phyloP scores from a whole-genome alignment of 2,329 filamentous ascomycete species.

The Ramichloridium luteum region DNA sequence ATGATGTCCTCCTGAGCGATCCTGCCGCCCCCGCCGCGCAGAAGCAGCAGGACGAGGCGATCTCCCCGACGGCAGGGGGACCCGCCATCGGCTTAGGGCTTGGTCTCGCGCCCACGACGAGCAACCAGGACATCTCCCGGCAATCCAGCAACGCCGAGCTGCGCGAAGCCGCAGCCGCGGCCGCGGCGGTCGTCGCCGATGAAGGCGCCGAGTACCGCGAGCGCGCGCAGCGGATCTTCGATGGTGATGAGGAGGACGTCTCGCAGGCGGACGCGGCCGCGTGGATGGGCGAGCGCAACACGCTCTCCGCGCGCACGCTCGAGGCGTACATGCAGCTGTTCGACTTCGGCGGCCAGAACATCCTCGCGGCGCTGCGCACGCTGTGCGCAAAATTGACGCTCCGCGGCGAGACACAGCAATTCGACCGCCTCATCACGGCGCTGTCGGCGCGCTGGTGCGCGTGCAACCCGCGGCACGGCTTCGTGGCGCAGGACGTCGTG shows the following conservation, averaged over 20 bases:
- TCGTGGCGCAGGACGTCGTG: slow-evolving; percentile 85
- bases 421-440: slow-evolving; percentile 83
- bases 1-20: no score
- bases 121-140: no score
- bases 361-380: slow-evolving; percentile 64
- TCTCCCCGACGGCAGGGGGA: not conserved
- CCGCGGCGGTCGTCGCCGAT: slow-evolving; percentile 13
- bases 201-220: slow-evolving; percentile 52
- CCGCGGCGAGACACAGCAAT: slow-evolving; percentile 88
- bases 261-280: slow-evolving; percentile 68
- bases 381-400: slow-evolving; percentile 73
- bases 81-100: not conserved
- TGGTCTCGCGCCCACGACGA: not conserved
- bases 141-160: slow-evolving; percentile 1
- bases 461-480: slow-evolving; percentile 86
- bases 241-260: slow-evolving; percentile 72
- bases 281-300: slow-evolving; percentile 65
- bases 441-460: slow-evolving; percentile 86
- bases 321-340: slow-evolving; percentile 86
- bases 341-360: slow-evolving; percentile 70
- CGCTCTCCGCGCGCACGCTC: slow-evolving; percentile 42
- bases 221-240: slow-evolving; percentile 71
- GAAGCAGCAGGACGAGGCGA: not conserved
- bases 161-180: no score
- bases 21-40: not conserved